Conservation (phyloP, 1,139 yeast genomes). For the Kurtzmaniella quercitrusa region DNA sequence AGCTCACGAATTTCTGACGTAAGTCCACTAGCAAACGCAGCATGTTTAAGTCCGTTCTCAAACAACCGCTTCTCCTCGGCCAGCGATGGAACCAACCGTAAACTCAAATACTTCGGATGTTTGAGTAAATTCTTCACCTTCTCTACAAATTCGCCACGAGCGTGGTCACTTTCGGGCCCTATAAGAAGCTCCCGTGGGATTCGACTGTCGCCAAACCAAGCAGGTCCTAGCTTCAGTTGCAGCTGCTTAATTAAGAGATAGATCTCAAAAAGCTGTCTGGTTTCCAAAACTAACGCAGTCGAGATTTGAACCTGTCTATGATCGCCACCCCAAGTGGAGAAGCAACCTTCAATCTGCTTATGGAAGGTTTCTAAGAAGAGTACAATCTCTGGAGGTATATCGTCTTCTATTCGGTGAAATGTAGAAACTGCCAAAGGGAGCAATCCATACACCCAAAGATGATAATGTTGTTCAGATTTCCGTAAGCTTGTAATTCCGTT, state of each 20-base stretch:
- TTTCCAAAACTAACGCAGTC: constrained; percentile 67
- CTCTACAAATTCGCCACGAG: constrained; percentile 52
- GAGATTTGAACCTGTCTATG: constrained; percentile 53
- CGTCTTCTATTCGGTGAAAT: constrained; percentile 59
- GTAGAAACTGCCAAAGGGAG: constrained; percentile 63
- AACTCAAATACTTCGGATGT: constrained; percentile 79
- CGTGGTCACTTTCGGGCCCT: constrained; percentile 57
- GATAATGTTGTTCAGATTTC: constrained; percentile 52
- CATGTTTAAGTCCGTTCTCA: constrained; percentile 39
- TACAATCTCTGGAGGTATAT: constrained; percentile 61
- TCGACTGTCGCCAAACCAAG: constrained; percentile 36
- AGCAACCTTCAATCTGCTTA: constrained; percentile 60
- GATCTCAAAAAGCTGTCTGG: constrained; percentile 69
- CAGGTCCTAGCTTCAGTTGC: constrained; percentile 13
- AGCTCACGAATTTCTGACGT: constrained; percentile 54
- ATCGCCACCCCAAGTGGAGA: constrained; percentile 68
- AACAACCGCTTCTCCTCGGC: constrained; percentile 59
- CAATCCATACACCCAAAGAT: constrained; percentile 79
- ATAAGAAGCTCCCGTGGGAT: constrained; percentile 42
- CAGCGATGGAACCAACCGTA: constrained; percentile 62
- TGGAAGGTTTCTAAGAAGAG: constrained; percentile 61
- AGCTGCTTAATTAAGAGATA: constrained; percentile 48
- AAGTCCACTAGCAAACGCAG: constrained; percentile 43
- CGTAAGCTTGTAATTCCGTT: constrained; percentile 56
- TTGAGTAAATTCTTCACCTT: constrained; percentile 68